Percentiles rank a stretch among this genome's conserved stretches.
phyloP scores from a whole-genome alignment of 2,329 filamentous ascomycete genomes.

The Penicillium oxalicum region DNA sequence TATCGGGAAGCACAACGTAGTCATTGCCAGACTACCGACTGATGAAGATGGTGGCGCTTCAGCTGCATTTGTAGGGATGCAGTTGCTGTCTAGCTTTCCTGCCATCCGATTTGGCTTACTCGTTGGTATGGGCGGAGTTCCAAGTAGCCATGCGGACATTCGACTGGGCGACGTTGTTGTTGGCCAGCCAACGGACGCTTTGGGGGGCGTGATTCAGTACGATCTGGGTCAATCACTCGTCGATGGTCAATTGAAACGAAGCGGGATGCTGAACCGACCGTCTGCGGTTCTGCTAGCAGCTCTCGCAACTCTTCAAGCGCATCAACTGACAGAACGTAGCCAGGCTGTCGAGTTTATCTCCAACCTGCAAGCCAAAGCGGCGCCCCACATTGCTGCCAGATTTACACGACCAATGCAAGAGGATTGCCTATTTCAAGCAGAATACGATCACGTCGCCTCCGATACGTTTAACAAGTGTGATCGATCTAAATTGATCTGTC shows the following conservation, averaged over 20 bases:
- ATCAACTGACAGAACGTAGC: constrained; percentile 4
- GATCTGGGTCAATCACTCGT: constrained; percentile 10
- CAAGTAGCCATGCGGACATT: constrained; percentile 9
- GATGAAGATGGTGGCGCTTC: constrained; percentile 8
- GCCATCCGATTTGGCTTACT: constrained; percentile 15
- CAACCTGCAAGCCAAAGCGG: background rate
- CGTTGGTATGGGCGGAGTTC: constrained; percentile 19
- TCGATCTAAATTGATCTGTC: background rate
- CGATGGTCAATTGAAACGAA: constrained; percentile 1
- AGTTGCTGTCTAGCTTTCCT: constrained; percentile 16
- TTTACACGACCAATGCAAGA: constrained; percentile 9
- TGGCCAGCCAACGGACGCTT: background rate
- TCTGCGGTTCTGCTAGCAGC: constrained; percentile 1
- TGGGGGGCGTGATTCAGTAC: constrained; percentile 12
- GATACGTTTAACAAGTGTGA: constrained; percentile 1
- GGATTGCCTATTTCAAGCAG: constrained; percentile 7
- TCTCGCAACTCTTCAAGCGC: constrained; percentile 4
- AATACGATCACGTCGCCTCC: constrained; percentile 15
- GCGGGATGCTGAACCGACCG: constrained; percentile 3
- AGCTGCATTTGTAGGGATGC: constrained; percentile 11
- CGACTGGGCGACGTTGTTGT: constrained; percentile 19
- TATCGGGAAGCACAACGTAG: constrained; percentile 19
- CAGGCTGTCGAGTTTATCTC: constrained; percentile 1
- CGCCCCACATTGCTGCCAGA: constrained; percentile 2
- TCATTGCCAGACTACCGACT: constrained; percentile 14